Conservation (phyloP, 306 rosid species). For the Lathyrus aphaca region DNA sequence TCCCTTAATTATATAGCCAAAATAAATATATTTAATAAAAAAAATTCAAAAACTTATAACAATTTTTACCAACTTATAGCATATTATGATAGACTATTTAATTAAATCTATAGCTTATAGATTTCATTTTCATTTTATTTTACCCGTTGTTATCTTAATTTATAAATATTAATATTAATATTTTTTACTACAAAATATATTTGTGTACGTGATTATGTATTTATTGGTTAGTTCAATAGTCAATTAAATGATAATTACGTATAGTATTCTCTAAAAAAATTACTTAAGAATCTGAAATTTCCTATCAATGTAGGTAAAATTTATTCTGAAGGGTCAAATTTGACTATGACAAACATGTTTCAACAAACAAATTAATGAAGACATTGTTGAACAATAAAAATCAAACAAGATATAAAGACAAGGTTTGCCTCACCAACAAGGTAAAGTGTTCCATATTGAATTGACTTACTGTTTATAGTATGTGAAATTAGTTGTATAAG, state of each 20-base stretch:
- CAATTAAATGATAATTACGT: background rate
- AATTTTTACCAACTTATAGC: too few species aligned
- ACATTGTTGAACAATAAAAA: background rate
- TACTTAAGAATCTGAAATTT: background rate
- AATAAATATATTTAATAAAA: too few species aligned
- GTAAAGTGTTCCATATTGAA: background rate
- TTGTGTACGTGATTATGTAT: too few species aligned
- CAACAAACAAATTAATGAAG: background rate
- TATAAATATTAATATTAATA: too few species aligned
- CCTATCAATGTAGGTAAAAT: background rate
- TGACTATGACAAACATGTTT: background rate
- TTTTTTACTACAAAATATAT: too few species aligned
- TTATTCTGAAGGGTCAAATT: background rate
- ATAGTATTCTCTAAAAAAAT: background rate
- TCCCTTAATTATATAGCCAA: too few species aligned
- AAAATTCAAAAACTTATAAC: too few species aligned
- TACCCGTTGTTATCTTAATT: too few species aligned
- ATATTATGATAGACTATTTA: too few species aligned
- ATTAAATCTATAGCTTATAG: too few species aligned
- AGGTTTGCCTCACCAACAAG: background rate
- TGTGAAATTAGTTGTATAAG: background rate
- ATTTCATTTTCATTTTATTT: too few species aligned
- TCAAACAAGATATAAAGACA: background rate
- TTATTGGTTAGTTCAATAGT: too few species aligned
- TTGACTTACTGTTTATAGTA: background rate